phyloP scores from a whole-genome alignment of 1,284 basidiomycete genomes.

The Kwoniella shivajii region DNA sequence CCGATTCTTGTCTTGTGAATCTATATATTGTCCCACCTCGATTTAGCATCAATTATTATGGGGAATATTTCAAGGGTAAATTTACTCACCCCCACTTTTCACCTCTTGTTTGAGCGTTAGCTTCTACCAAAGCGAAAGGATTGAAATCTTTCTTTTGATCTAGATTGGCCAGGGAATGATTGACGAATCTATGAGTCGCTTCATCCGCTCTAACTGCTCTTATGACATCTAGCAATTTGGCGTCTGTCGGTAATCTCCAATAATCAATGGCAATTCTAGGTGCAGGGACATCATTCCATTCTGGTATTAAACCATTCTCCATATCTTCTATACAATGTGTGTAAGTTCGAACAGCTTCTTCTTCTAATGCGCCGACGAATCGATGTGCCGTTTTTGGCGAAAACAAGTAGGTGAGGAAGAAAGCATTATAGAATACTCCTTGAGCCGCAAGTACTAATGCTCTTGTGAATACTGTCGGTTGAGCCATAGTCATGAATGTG shows the following conservation, averaged over 20 bases:
- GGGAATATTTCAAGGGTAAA: neutral
- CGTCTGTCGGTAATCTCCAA: constrained; percentile 75
- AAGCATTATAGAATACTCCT: constrained; percentile 82
- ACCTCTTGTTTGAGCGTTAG: constrained; percentile 79
- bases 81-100: constrained; percentile 66
- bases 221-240: constrained; percentile 82
- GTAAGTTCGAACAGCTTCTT: constrained; percentile 90
- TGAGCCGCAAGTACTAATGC: constrained; percentile 82
- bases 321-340: constrained; percentile 81
- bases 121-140: constrained; percentile 88
- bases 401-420: constrained; percentile 82
- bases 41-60: neutral
- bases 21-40: constrained; percentile 53
- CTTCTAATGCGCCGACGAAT: constrained; percentile 92
- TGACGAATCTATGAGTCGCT: constrained; percentile 87
- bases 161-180: constrained; percentile 87
- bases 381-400: constrained; percentile 85
- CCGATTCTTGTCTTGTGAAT: constrained; percentile 74
- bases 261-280: constrained; percentile 89
- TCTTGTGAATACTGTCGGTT: constrained; percentile 78
- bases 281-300: constrained; percentile 74
- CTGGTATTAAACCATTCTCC: constrained; percentile 80
- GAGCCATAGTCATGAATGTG: constrained; percentile 83
- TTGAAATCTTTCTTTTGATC: constrained; percentile 76
- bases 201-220: constrained; percentile 92